Percentiles rank a stretch among this genome's conserved stretches.
Conservation (phyloP, 78 protist genomes). For the Cavenderia fasciculata region DNA sequence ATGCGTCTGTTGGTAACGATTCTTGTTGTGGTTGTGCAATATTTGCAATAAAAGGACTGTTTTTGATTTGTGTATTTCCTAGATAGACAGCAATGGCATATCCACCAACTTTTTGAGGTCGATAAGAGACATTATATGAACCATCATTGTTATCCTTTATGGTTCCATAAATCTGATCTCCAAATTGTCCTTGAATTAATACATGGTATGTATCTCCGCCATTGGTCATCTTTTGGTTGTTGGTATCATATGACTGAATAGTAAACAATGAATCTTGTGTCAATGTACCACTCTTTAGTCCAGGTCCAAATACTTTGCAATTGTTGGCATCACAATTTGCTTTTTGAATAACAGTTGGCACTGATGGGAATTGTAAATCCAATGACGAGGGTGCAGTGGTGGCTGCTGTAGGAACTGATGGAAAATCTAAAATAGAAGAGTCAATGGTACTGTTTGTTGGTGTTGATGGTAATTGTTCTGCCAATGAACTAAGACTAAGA, state of each 20-base stretch:
- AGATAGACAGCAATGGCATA: constrained; percentile 77
- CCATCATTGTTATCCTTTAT: constrained; percentile 70
- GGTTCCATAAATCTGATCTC: constrained; percentile 73
- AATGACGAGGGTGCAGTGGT: too few relatives aligned
- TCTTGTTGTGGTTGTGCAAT: background rate
- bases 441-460: background rate
- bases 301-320: constrained; percentile 29
- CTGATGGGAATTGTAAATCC: constrained; percentile 37
- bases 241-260: constrained; percentile 50
- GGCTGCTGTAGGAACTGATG: constrained; percentile 25
- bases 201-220: constrained; percentile 83
- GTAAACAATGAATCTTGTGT: constrained; percentile 53
- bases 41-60: constrained; percentile 31
- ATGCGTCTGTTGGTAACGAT: background rate
- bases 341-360: background rate
- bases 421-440: constrained; percentile 43
- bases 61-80: constrained; percentile 27
- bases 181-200: constrained; percentile 54
- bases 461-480: constrained; percentile 55
- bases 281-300: constrained; percentile 20
- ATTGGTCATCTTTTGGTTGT: constrained; percentile 13
- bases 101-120: constrained; percentile 70
- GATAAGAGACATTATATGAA: constrained; percentile 40
- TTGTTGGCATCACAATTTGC: background rate
- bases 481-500: constrained; percentile 29